Conservation (phyloP, 2,329 filamentous ascomycete species). For the Aquanectria penicillioides region DNA sequence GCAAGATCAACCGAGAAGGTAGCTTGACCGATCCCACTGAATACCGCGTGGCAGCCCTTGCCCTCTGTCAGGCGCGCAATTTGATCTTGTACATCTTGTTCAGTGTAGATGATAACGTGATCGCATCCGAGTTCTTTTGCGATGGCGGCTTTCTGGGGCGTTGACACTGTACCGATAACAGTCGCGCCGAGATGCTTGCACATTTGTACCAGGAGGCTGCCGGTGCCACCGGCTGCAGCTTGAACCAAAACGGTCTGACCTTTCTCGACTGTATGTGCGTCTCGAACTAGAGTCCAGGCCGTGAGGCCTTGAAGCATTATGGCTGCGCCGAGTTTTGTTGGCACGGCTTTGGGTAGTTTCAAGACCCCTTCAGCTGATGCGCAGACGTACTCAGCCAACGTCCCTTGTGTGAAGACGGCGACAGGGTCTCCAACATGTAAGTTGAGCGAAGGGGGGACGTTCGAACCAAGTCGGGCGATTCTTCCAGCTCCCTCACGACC, state of each 20-base stretch:
- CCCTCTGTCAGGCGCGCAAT: not conserved
- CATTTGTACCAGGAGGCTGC: constrained; percentile 2
- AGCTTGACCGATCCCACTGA: constrained; percentile 2
- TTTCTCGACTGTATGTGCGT: not conserved
- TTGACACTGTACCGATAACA: constrained; percentile 2
- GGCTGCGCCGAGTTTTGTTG: not conserved
- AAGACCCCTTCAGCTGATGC: not conserved
- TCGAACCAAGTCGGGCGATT: not conserved
- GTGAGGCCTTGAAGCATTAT: constrained; percentile 7
- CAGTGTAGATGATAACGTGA: constrained; percentile 2
- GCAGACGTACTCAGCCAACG: not conserved
- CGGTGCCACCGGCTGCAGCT: constrained; percentile 2
- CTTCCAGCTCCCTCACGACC: constrained; percentile 1
- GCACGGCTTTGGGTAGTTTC: not conserved
- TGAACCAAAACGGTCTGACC: not conserved
- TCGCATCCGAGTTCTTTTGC: not conserved
- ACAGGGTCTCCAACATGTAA: not conserved
- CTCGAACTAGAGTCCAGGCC: constrained; percentile 4
- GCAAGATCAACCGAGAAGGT: not conserved
- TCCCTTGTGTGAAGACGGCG: not conserved
- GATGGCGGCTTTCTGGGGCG: not conserved
- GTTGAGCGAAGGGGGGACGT: not conserved
- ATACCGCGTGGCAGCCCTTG: constrained; percentile 8
- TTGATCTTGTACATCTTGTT: not conserved
- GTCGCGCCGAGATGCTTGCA: constrained; percentile 4